Conservation (phyloP, 768 basidiomycete genomes). For the Agrocybe praecox region DNA sequence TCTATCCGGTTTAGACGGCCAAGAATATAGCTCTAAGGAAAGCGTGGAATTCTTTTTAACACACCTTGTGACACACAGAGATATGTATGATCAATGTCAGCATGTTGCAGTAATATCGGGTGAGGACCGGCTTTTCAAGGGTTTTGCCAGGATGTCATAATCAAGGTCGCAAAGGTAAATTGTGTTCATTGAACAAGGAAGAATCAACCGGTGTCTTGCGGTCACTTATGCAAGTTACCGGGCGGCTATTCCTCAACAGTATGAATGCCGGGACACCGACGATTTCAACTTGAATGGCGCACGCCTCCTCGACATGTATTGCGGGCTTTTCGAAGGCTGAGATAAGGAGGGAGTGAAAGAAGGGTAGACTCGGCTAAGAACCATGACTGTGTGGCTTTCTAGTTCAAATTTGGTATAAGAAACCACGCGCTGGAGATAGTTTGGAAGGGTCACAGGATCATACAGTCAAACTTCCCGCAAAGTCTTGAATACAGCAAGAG, state of each 20-base stretch:
- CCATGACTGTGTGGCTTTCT: not conserved
- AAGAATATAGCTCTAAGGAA: slow-evolving; percentile 1
- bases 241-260: slow-evolving; percentile 16
- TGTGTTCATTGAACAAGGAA: slow-evolving; percentile 14
- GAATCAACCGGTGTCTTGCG: slow-evolving; percentile 17
- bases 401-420: slow-evolving; percentile 9
- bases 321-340: not conserved
- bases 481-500: not conserved
- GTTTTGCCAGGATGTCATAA: slow-evolving; percentile 1
- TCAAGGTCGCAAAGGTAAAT: slow-evolving; percentile 10
- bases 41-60: slow-evolving; percentile 1
- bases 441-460: slow-evolving; percentile 11
- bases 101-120: not conserved
- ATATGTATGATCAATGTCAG: slow-evolving; percentile 1
- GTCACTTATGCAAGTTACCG: slow-evolving; percentile 16
- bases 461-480: not conserved
- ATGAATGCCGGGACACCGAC: slow-evolving; percentile 19
- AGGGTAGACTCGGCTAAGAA: not conserved
- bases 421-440: slow-evolving; percentile 2
- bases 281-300: slow-evolving; percentile 3
- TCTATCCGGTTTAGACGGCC: slow-evolving; percentile 4
- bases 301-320: slow-evolving; percentile 2
- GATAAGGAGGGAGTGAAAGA: slow-evolving; percentile 1
- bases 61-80: slow-evolving; percentile 5
- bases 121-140: not conserved